A percentile compares a stretch with the other conserved stretches of the same genome.
Evolutionary conservation across 768 basidiomycete species (phyloP).

Genomic region (Collybia mongolica): DNA sequence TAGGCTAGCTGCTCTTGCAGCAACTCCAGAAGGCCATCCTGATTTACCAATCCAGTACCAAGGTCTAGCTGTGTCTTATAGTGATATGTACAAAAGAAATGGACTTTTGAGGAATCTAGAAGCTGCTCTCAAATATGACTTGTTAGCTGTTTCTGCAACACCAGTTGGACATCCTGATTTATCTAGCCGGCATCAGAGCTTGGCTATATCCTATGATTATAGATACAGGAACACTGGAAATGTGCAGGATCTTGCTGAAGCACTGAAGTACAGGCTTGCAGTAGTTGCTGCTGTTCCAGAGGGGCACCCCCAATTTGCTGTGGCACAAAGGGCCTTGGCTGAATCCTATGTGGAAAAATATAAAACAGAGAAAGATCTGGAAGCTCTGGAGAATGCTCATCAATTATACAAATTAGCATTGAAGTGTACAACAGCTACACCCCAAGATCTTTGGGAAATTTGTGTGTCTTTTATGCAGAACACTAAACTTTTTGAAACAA

Average conservation of each 20-base stretch:
- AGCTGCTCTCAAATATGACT: conserved; percentile 9
- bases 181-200: conserved; percentile 13
- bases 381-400: conserved; percentile 3
- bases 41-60: conserved; percentile 4
- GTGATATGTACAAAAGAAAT: not conserved
- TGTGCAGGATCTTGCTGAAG: conserved; percentile 19
- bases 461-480: not conserved
- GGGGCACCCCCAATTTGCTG: conserved; percentile 1
- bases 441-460: conserved; percentile 1
- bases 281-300: not conserved
- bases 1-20: not conserved
- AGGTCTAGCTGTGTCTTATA: conserved; percentile 3
- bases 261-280: not conserved
- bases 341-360: conserved; percentile 1
- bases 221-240: conserved; percentile 18
- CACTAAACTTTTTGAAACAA: not conserved
- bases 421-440: not conserved
- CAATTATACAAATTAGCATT: conserved; percentile 1
- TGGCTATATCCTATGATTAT: conserved; percentile 14
- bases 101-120: conserved; percentile 17
- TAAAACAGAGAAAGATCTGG: not conserved
- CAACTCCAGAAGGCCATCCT: conserved; percentile 9
- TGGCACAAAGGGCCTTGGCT: not conserved
- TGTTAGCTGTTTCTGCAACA: conserved; percentile 4
- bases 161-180: conserved; percentile 3